Percentiles rank a stretch among this genome's conserved stretches.
Evolutionary conservation across 2,329 filamentous ascomycete species (phyloP).

Genomic region (Beauveria asiatica): DNA sequence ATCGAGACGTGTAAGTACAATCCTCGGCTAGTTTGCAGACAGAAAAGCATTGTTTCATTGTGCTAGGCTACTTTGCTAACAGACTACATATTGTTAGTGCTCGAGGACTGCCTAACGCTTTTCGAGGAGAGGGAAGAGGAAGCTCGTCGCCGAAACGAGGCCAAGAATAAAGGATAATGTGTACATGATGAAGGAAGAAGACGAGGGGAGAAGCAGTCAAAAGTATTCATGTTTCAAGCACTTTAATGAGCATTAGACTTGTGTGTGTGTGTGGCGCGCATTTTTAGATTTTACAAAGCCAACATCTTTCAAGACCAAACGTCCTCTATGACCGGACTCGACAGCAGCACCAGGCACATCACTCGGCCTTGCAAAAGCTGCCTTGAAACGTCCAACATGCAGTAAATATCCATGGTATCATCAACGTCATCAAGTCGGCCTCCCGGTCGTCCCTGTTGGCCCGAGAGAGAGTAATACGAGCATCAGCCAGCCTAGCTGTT

Average conservation of each 20-base stretch:
- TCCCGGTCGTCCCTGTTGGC: no score
- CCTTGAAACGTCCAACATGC: no score
- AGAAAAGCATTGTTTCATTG: background rate
- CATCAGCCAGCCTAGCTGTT: no score
- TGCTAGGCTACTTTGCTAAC: background rate
- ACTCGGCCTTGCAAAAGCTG: no score
- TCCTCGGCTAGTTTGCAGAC: background rate
- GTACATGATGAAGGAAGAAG: background rate
- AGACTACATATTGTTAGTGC: conserved; percentile 18
- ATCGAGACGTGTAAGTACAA: conserved; percentile 65
- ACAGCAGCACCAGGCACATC: no score
- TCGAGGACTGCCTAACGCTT: conserved; percentile 36
- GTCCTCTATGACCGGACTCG: no score
- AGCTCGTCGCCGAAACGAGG: background rate
- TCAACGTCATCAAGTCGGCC: no score
- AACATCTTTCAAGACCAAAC: background rate
- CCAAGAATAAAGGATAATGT: conserved; percentile 5
- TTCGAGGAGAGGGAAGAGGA: conserved; percentile 28
- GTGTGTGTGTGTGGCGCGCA: background rate
- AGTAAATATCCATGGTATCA: no score
- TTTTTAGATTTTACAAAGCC: background rate
- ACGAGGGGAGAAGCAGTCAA: background rate
- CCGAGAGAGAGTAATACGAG: no score
- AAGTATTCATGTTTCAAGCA: background rate
- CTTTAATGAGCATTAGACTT: background rate